Percentiles rank a stretch among this genome's conserved stretches.
Evolutionary conservation across 2,329 filamentous ascomycete genomes (phyloP).

Genomic region (Podosphaera xanthii): DNA sequence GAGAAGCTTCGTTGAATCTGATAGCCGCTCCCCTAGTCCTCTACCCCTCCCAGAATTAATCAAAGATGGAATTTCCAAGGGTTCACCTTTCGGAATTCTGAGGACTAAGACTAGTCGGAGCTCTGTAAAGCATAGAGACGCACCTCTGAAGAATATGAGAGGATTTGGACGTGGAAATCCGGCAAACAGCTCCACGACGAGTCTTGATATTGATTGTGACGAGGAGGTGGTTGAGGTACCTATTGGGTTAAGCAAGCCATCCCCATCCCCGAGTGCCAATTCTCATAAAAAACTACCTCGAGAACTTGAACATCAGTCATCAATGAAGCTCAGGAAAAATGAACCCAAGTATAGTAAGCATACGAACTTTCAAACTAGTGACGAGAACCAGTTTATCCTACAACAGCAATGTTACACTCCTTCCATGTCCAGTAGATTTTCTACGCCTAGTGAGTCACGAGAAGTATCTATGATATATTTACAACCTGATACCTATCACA

Average conservation of each 20-base stretch:
- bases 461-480: no score
- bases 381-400: no score
- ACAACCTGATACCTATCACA: no score
- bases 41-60: constrained; percentile 14
- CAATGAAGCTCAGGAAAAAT: no score
- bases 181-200: background rate
- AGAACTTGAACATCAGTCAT: constrained; percentile 3
- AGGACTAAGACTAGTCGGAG: constrained; percentile 44
- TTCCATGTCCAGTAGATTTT: no score
- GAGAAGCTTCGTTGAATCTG: constrained; percentile 42
- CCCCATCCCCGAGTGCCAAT: constrained; percentile 9
- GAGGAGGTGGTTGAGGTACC: constrained; percentile 12
- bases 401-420: no score
- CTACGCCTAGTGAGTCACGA: no score
- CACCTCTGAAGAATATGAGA: constrained; percentile 33
- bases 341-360: no score
- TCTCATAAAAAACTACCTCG: constrained; percentile 14
- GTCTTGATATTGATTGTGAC: constrained; percentile 4
- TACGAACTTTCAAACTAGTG: no score
- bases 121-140: constrained; percentile 30
- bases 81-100: constrained; percentile 39
- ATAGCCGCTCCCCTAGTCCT: constrained; percentile 22
- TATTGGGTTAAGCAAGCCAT: background rate
- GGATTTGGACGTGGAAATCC: constrained; percentile 31
- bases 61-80: constrained; percentile 15